Base-by-base conservation (phyloP, 345 rosid species). In the Aquilaria sinensis region DNA sequence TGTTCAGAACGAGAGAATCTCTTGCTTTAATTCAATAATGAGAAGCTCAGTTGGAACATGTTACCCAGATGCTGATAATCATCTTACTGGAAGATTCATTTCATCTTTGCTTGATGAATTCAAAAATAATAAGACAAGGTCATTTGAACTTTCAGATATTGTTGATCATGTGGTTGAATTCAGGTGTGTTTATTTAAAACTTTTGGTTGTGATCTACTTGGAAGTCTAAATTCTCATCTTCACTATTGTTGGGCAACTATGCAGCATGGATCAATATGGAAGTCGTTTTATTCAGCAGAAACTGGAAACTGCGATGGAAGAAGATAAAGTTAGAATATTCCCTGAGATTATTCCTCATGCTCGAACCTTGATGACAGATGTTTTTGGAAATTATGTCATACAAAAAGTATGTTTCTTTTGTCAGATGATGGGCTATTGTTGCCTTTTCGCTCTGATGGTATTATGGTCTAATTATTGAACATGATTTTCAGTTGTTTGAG, bases 231-330 rank as follows among this genome's bases (percentile, higher is more conserved):
- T 48, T 72, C 31, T 51, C 54, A 46, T 70, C 43, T 34, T 57
- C 43, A 62, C 62, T 16, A 64, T 56, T 62, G 4, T 47, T 62
- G 12, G 60, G 69, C 2, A 52, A 63, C 51, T 16, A 51, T 81
- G 86, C 96, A 94, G 99, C 76, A 79, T 67, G 71, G 99, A 94
- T 87, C 97, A 86, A 74, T 82, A 86, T 53, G 96, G 99, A 50
- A 90, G 97, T 83, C 92, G 96, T 72, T 94, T 94, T 72, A 90
- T 94, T 75, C 99, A 94, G 78, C 97, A 94, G 86, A 90, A 87
- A 75, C 82, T 94, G 56, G 99, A 90, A 80, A 79, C 80, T 29
- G 91, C 97, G 55, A 74, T 78, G 0, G 88, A 60, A 53, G 96
- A 85, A 73, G 96, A 90, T 69, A 94, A 88, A 77, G 71, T 80